Evolutionary conservation across 768 basidiomycete species (phyloP).

Genomic region (Arthromyces matolae): DNA sequence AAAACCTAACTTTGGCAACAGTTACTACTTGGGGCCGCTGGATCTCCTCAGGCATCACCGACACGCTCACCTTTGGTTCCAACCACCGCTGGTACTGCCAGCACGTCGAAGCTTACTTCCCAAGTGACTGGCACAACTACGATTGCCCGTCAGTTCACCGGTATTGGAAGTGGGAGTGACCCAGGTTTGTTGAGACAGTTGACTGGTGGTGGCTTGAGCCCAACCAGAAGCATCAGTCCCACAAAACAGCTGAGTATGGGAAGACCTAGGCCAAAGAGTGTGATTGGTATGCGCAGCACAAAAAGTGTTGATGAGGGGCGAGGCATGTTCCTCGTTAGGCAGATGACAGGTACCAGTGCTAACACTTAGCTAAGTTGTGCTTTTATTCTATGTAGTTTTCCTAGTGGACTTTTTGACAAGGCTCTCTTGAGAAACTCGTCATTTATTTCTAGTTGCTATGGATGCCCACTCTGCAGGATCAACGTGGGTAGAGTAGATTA

Average conservation of each 20-base stretch:
- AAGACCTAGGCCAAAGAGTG: constrained; percentile 71
- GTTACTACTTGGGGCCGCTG: constrained; percentile 53
- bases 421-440: background rate
- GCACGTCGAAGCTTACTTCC: constrained; percentile 38
- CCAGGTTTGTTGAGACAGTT: constrained; percentile 48
- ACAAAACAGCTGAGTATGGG: constrained; percentile 59
- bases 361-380: constrained; percentile 11
- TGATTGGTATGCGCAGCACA: constrained; percentile 61
- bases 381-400: background rate
- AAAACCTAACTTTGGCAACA: constrained; percentile 22
- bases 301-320: constrained; percentile 68
- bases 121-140: constrained; percentile 72
- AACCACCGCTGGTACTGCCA: constrained; percentile 42
- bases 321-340: constrained; percentile 73
- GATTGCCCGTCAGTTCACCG: constrained; percentile 73
- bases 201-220: constrained; percentile 65
- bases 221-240: constrained; percentile 71
- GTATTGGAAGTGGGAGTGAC: constrained; percentile 42
- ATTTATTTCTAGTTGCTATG: too few species aligned
- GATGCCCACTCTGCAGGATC: too few species aligned
- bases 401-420: background rate
- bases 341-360: constrained; percentile 74
- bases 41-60: constrained; percentile 51
- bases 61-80: constrained; percentile 46
- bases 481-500: too few species aligned